Evolutionary conservation across 768 basidiomycete species (phyloP).

Genomic region (Tephrocybe sp.): DNA sequence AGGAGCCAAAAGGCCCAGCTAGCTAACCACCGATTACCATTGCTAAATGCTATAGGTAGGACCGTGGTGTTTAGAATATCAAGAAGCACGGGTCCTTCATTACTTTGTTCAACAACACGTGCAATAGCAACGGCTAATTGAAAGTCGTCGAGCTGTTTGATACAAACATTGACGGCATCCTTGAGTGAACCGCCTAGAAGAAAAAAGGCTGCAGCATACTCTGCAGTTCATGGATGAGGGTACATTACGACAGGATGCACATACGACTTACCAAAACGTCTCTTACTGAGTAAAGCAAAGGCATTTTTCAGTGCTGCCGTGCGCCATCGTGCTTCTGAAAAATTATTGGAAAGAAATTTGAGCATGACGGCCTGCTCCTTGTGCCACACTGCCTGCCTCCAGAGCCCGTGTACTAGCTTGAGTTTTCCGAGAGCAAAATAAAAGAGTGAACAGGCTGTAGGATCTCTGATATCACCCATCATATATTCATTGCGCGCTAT

Average conservation of each 20-base stretch:
- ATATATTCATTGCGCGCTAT: slow-evolving; percentile 94
- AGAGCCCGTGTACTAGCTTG: slow-evolving; percentile 91
- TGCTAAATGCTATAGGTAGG: slow-evolving; percentile 79
- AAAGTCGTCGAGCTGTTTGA: slow-evolving; percentile 86
- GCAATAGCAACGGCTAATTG: slow-evolving; percentile 89
- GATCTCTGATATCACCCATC: slow-evolving; percentile 84
- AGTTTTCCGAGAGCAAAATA: slow-evolving; percentile 95
- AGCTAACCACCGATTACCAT: slow-evolving; percentile 90
- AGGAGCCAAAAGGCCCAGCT: slow-evolving; percentile 98
- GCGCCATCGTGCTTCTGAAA: slow-evolving; percentile 79
- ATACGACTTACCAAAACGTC: slow-evolving; percentile 74
- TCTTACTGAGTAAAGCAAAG: slow-evolving; percentile 87
- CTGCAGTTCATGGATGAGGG: slow-evolving; percentile 38
- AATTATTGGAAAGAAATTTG: slow-evolving; percentile 91
- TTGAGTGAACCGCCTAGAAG: slow-evolving; percentile 84
- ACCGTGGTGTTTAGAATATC: slow-evolving; percentile 74
- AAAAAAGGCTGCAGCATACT: slow-evolving; percentile 99
- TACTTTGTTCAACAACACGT: slow-evolving; percentile 78
- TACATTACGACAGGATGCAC: not conserved
- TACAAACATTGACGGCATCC: slow-evolving; percentile 89
- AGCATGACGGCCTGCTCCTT: slow-evolving; percentile 88
- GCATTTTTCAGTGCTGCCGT: slow-evolving; percentile 97
- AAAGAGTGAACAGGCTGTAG: slow-evolving; percentile 83
- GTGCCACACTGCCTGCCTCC: slow-evolving; percentile 95
- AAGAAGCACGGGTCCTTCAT: slow-evolving; percentile 75